Evolutionary conservation across 495 filamentous ascomycete genomes (phyloP), one percentile per base, ranked within the genome.

Genomic region (Ascodesmis nigricans): DNA sequence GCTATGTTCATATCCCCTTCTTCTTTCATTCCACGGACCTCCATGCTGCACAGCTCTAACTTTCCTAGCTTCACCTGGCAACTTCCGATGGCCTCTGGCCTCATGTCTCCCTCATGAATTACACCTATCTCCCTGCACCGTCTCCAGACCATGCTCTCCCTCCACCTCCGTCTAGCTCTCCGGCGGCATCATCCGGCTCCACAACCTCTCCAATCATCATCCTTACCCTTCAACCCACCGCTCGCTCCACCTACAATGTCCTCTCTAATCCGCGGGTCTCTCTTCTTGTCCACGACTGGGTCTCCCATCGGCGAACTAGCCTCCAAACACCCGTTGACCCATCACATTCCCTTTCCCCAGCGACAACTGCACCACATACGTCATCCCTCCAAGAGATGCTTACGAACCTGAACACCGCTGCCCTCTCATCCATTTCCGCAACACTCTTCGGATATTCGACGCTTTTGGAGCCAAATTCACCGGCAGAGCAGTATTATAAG

Each of bases 51-150:
- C 20, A 16, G 27, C 3, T 16, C 21, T 34, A 9, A 14, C 13
- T 22, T 10, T 34, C 7, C 35, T 42, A 91, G 81, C 81, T 97
- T 38, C 90, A 97, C 54, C 73, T 97, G 20, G 83, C 87, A 42
- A 97, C 87, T 37, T 83, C 73, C 55, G 67, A 66, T 53, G 63
- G 69, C 46, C 70, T 84, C 53, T 66, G 67, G 46, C 87, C 87
- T 10, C 87, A 97, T 58, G 77, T 95, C 52, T 84, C 79, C 17
- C 71, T 97, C 43, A 97, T 97, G 87, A 92, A 91, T 59, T 97
- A 93, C 61, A 93, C 87, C 49, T 97, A 91, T 60, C 77, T 97
- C 34, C 75, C 83, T 11, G 69, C 66, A 0, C n/a, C 16, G 15
- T 78, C 78, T 4, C 78, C 81, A 11, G 83, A 71, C 57, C 65